These are phyloP conservation scores for Lipomyces sp. DNA, from an alignment of 805 yeast genomes.

Conservation along the genomic window DNA sequence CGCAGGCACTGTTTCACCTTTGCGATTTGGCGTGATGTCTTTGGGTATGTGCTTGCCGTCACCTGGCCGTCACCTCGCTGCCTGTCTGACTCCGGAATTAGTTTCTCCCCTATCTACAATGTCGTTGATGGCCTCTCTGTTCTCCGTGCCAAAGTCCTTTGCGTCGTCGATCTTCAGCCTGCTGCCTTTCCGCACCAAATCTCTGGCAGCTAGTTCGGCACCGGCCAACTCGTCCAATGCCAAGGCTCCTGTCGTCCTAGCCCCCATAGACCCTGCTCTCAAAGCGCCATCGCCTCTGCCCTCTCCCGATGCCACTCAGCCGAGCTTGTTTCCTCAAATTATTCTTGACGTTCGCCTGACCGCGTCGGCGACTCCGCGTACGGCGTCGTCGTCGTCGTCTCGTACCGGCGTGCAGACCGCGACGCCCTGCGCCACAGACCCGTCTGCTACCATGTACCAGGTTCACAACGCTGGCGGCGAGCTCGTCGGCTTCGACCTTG, in stretches of 20 bases:
- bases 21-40: neutral
- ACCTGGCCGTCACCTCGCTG: no score
- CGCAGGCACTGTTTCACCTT: neutral
- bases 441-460: constrained; percentile 15
- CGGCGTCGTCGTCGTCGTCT: neutral
- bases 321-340: constrained; percentile 24
- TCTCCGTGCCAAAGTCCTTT: neutral
- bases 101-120: constrained; percentile 1
- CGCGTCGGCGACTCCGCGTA: constrained; percentile 3
- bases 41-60: neutral
- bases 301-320: constrained; percentile 1
- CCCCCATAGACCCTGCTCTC: no score
- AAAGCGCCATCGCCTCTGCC: neutral
- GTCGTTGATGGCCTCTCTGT: neutral
- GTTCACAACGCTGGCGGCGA: constrained; percentile 28
- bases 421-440: constrained; percentile 27
- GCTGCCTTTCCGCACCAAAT: no score
- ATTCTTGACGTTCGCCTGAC: constrained; percentile 23
- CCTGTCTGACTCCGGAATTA: no score
- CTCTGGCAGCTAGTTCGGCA: no score
- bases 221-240: no score
- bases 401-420: constrained; percentile 11
- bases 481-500: constrained; percentile 25
- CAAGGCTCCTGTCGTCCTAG: no score
- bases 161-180: neutral